A percentile compares a stretch with the other conserved stretches of the same genome.
Evolutionary conservation across 257 asterid species (phyloP).

Genomic region (Thymus quinquecostatus): DNA sequence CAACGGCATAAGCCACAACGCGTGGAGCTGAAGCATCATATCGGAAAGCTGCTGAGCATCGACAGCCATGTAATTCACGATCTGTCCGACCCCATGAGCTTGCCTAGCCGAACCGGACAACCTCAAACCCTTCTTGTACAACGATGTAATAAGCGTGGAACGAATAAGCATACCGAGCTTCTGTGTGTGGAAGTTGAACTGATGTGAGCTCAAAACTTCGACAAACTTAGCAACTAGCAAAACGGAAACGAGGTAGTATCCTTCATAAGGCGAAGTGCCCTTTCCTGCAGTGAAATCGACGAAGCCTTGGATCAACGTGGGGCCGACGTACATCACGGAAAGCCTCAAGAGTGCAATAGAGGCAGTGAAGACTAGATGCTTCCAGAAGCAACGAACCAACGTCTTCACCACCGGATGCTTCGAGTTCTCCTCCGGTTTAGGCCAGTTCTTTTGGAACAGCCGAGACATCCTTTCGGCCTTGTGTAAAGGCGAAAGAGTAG

Average conservation of each 20-base stretch:
- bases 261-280: conserved; percentile 61
- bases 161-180: conserved; percentile 89
- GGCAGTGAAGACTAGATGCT: conserved; percentile 67
- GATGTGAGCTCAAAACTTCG: conserved; percentile 83
- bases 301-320: conserved; percentile 70
- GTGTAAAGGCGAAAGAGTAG: conserved; percentile 75
- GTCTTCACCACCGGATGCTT: conserved; percentile 77
- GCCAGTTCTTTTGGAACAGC: conserved; percentile 73
- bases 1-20: conserved; percentile 83
- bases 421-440: conserved; percentile 70
- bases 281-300: conserved; percentile 74
- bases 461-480: conserved; percentile 67
- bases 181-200: conserved; percentile 83
- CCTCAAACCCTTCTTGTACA: conserved; percentile 80
- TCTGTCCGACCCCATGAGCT: conserved; percentile 91
- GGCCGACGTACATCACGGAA: conserved; percentile 83
- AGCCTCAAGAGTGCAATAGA: conserved; percentile 69
- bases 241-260: conserved; percentile 68
- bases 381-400: conserved; percentile 78
- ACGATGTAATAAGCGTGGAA: conserved; percentile 70
- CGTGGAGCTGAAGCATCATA: conserved; percentile 90
- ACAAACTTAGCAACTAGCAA: conserved; percentile 70
- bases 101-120: conserved; percentile 87
- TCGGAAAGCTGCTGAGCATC: conserved; percentile 96
- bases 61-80: conserved; percentile 93